phyloP scores from a whole-genome alignment of 805 yeast species.

The Yamadazyma phyllophila region DNA sequence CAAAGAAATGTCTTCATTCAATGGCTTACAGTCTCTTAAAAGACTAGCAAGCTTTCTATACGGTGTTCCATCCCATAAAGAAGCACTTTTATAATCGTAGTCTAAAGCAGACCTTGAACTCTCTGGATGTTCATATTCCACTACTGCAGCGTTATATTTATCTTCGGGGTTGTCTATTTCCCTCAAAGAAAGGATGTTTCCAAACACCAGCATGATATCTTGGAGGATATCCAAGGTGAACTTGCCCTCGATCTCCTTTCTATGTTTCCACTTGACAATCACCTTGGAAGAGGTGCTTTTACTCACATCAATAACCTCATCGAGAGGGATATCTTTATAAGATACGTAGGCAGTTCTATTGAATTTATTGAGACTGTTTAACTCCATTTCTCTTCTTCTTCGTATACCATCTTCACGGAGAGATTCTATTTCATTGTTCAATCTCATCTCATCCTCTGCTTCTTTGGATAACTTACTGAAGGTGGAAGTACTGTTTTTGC shows the following conservation, averaged over 20 bases:
- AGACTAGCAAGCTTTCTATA: constrained; percentile 48
- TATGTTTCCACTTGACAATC: constrained; percentile 46
- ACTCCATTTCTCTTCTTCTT: constrained; percentile 25
- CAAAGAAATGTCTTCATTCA: background rate
- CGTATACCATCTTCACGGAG: constrained; percentile 27
- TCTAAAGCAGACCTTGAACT: constrained; percentile 33
- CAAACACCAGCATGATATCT: constrained; percentile 47
- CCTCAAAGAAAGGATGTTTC: constrained; percentile 24
- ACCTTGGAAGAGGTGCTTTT: constrained; percentile 15
- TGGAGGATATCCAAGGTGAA: constrained; percentile 31
- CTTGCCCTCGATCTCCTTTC: constrained; percentile 30
- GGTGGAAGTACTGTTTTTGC: constrained; percentile 6
- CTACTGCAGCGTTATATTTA: constrained; percentile 27
- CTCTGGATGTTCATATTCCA: constrained; percentile 26
- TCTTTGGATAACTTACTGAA: constrained; percentile 2
- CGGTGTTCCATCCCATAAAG: constrained; percentile 46
- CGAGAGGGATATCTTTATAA: constrained; percentile 17
- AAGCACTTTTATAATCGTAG: constrained; percentile 44
- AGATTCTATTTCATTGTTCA: constrained; percentile 14
- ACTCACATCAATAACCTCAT: constrained; percentile 2
- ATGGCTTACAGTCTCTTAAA: constrained; percentile 31
- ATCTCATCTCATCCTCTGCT: constrained; percentile 3
- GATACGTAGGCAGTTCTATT: constrained; percentile 15
- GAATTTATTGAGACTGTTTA: constrained; percentile 5
- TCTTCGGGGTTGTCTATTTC: constrained; percentile 6